Conservation (phyloP, 2,329 filamentous ascomycete genomes). For the Talaromyces rugulosus region DNA sequence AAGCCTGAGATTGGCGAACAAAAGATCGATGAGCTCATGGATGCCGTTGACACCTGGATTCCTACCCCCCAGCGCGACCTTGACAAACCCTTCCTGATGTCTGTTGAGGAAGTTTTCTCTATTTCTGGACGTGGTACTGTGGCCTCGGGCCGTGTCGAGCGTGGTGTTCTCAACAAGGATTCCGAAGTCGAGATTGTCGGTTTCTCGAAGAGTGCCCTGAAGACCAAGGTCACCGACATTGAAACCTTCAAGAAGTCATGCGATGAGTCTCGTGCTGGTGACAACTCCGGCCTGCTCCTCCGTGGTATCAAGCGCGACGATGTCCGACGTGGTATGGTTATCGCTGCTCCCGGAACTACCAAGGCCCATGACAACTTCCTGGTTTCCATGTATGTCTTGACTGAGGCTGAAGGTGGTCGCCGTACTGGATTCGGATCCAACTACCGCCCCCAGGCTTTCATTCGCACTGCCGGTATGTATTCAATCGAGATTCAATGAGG, state of each 20-base stretch:
- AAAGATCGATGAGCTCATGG: slow-evolving; percentile 88
- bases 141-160: slow-evolving; percentile 94
- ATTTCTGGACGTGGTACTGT: slow-evolving; percentile 94
- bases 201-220: slow-evolving; percentile 75
- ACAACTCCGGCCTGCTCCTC: slow-evolving; percentile 96
- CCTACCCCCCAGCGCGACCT: slow-evolving; percentile 89
- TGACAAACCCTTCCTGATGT: slow-evolving; percentile 99
- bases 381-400: slow-evolving; percentile 92
- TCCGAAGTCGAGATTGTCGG: slow-evolving; percentile 91
- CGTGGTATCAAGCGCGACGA: slow-evolving; percentile 96
- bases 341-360: slow-evolving; percentile 75
- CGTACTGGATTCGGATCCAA: slow-evolving; percentile 94
- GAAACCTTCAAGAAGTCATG: slow-evolving; percentile 99
- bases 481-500: background rate
- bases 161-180: slow-evolving; percentile 89
- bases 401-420: slow-evolving; percentile 95
- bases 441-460: slow-evolving; percentile 95
- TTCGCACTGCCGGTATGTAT: slow-evolving; percentile 81
- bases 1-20: slow-evolving; percentile 77
- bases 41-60: slow-evolving; percentile 92
- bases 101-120: slow-evolving; percentile 88
- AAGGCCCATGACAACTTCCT: slow-evolving; percentile 91
- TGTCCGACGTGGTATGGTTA: slow-evolving; percentile 88
- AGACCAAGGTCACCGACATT: slow-evolving; percentile 99
- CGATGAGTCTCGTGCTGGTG: slow-evolving; percentile 90